Evolutionary conservation across 257 asterid genomes (phyloP).

Genomic region (Petunia secreta): DNA sequence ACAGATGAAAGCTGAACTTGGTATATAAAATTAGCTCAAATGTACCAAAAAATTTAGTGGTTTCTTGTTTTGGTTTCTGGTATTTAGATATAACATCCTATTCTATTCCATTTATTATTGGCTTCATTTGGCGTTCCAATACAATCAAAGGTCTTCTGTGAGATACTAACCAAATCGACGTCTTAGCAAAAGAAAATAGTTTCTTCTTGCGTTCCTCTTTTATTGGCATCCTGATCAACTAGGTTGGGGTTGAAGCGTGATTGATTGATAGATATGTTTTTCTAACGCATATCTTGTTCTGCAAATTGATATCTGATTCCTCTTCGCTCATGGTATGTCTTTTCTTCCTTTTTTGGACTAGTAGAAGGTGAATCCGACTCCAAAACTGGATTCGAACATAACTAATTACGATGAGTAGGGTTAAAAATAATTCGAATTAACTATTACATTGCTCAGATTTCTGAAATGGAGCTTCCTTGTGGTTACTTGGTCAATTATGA

Average conservation of each 20-base stretch:
- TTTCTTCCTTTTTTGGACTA: too few relatives aligned
- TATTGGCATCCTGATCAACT: not conserved
- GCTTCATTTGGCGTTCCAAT: not conserved
- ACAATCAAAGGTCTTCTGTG: not conserved
- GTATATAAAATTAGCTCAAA: constrained; percentile 25
- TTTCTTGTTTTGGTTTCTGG: not conserved
- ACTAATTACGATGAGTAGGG: too few relatives aligned
- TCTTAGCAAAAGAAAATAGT: not conserved
- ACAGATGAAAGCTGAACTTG: constrained; percentile 20
- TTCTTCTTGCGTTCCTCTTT: not conserved
- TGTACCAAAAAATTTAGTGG: not conserved
- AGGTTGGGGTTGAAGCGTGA: not conserved
- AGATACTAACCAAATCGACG: not conserved
- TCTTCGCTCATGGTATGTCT: too few relatives aligned
- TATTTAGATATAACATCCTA: not conserved
- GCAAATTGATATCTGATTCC: too few relatives aligned
- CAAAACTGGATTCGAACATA: too few relatives aligned
- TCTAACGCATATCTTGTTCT: not conserved
- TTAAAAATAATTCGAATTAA: too few relatives aligned
- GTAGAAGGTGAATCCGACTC: too few relatives aligned
- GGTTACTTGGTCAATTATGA: too few relatives aligned
- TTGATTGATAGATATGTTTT: not conserved
- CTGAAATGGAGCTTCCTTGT: too few relatives aligned
- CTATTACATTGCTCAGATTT: too few relatives aligned
- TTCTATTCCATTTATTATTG: not conserved